Conservation (phyloP, 805 yeast genomes). For the Suhomyces sp. region DNA sequence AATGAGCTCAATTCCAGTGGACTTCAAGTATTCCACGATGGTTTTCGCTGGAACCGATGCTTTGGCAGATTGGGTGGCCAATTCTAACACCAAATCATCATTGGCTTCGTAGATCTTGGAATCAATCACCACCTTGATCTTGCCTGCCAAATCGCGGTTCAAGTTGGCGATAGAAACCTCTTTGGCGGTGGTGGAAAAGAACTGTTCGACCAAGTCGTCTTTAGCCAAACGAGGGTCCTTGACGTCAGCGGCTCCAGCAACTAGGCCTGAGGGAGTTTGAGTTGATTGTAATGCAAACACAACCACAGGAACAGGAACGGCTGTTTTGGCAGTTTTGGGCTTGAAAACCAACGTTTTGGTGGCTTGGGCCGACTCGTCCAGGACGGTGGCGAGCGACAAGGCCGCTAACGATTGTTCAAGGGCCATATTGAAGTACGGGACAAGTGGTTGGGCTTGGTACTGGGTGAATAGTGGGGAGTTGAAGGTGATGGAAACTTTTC, state of each 20-base stretch:
- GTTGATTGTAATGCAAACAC: slow-evolving; percentile 75
- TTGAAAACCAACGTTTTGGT: slow-evolving; percentile 83
- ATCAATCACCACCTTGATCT: slow-evolving; percentile 62
- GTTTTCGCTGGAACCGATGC: slow-evolving; percentile 49
- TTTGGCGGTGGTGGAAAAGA: slow-evolving; percentile 57
- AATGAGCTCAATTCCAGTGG: slow-evolving; percentile 51
- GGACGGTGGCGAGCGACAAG: slow-evolving; percentile 58
- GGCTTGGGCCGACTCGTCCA: slow-evolving; percentile 49
- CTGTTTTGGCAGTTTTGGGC: slow-evolving; percentile 86
- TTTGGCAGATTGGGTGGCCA: slow-evolving; percentile 54
- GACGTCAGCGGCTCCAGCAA: slow-evolving; percentile 66
- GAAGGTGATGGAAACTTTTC: too few species aligned
- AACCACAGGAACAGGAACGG: slow-evolving; percentile 74
- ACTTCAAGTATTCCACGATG: slow-evolving; percentile 45
- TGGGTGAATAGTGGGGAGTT: too few species aligned
- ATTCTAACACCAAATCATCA: slow-evolving; percentile 36
- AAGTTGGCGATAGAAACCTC: slow-evolving; percentile 61
- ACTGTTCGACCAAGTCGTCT: slow-evolving; percentile 69
- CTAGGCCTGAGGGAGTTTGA: slow-evolving; percentile 60
- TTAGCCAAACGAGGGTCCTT: slow-evolving; percentile 89
- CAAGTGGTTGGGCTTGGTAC: too few species aligned
- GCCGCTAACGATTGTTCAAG: slow-evolving; percentile 67
- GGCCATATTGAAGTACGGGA: slow-evolving; percentile 59
- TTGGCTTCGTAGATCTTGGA: slow-evolving; percentile 43
- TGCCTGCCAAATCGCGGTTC: slow-evolving; percentile 45